Evolutionary conservation across 192 early-diverging fungal genomes (phyloP).

Genomic region (Lobosporangium transversale): DNA sequence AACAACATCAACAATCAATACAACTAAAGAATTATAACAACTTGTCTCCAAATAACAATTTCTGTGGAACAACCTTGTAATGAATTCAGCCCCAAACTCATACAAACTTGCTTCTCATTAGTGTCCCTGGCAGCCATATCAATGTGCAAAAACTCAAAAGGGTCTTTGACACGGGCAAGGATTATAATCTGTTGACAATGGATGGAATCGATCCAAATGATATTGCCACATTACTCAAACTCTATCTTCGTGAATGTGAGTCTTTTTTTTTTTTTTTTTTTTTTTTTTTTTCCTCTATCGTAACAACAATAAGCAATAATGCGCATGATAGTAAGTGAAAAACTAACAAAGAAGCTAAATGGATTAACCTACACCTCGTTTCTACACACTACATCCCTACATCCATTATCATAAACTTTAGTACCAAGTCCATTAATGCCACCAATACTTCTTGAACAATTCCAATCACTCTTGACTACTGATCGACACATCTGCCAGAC

Average conservation of each 20-base stretch:
- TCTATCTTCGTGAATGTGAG: conserved; percentile 70
- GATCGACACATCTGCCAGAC: conserved; percentile 48
- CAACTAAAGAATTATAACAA: no score
- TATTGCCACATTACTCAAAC: conserved; percentile 68
- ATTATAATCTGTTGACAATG: conserved; percentile 40
- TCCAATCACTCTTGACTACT: conserved; percentile 32
- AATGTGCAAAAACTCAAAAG: conserved; percentile 44
- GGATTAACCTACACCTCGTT: not conserved
- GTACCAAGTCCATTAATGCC: conserved; percentile 39
- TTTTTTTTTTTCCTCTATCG: not conserved
- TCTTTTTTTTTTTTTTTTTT: conserved; percentile 8
- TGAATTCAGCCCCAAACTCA: no score
- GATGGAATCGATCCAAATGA: conserved; percentile 62
- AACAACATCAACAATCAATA: no score
- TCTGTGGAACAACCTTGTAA: no score
- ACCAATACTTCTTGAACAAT: conserved; percentile 26
- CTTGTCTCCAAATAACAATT: no score
- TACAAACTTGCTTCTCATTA: no score
- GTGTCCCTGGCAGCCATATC: conserved; percentile 42
- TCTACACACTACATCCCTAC: no score
- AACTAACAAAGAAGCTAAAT: not conserved
- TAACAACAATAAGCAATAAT: no score
- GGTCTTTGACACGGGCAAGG: conserved; percentile 46
- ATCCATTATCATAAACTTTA: conserved; percentile 1
- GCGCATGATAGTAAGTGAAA: no score